Conservation (phyloP, 257 asterid species). For the Lithospermum erythrorhizon region DNA sequence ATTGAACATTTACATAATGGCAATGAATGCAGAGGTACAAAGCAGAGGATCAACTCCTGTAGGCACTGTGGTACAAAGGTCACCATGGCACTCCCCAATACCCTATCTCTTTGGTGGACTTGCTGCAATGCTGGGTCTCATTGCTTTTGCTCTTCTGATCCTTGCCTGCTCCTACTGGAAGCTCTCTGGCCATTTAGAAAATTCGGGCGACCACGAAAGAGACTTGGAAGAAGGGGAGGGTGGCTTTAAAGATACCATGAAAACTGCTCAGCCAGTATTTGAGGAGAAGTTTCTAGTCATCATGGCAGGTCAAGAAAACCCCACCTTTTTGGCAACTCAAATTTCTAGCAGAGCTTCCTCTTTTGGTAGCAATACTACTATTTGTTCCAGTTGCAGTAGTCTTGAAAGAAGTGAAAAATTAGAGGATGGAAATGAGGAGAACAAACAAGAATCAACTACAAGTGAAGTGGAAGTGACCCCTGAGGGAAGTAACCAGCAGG, state of each 20-base stretch:
- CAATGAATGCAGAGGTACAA: no score
- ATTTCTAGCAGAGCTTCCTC: conserved; percentile 58
- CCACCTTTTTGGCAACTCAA: conserved; percentile 80
- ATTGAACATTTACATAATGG: no score
- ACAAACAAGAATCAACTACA: conserved; percentile 3
- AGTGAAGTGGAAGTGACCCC: no score
- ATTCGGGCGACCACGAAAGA: conserved; percentile 27
- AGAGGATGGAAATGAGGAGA: conserved; percentile 23
- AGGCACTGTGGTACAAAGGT: no score
- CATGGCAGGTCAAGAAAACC: conserved; percentile 81
- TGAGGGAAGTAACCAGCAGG: no score
- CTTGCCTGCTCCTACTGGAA: conserved; percentile 81
- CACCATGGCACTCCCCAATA: conserved; percentile 95
- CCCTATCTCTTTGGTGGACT: conserved; percentile 87
- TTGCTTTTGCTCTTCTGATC: conserved; percentile 74
- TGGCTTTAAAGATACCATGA: conserved; percentile 14
- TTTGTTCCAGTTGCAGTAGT: conserved; percentile 13
- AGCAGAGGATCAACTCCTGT: no score
- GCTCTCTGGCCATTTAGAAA: no score
- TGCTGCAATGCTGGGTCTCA: conserved; percentile 84
- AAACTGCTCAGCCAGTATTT: conserved; percentile 28
- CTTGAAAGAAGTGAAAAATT: conserved; percentile 16
- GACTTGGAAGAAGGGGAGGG: conserved; percentile 44
- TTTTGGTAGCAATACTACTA: conserved; percentile 37
- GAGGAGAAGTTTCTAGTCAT: conserved; percentile 77